A percentile compares a stretch with the other conserved stretches of the same genome.
Evolutionary conservation across 257 asterid species (phyloP).

Genomic region (Petrea volubilis): DNA sequence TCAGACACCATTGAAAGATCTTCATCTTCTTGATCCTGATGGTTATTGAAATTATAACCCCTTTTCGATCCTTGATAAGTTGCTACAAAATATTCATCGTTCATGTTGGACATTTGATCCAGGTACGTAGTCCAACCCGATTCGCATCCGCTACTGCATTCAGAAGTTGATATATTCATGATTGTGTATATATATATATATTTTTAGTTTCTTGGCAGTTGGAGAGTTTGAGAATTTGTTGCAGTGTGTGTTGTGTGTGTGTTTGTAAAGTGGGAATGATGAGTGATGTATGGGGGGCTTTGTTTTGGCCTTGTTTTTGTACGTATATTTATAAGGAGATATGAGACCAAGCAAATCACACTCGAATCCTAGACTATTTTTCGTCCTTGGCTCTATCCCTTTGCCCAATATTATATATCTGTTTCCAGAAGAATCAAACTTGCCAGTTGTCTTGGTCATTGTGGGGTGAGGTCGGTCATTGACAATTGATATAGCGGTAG

Average conservation of each 20-base stretch:
- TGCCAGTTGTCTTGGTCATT: constrained; percentile 69
- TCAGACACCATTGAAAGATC: constrained; percentile 89
- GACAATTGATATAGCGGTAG: constrained; percentile 27
- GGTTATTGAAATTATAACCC: background rate
- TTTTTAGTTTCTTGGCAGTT: background rate
- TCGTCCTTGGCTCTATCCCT: constrained; percentile 61
- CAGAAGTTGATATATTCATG: constrained; percentile 71
- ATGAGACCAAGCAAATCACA: constrained; percentile 47
- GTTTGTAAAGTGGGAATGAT: background rate
- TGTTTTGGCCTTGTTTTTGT: constrained; percentile 3
- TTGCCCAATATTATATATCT: constrained; percentile 39
- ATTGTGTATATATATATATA: too few species aligned
- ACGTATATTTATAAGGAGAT: constrained; percentile 45
- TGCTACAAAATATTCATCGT: background rate
- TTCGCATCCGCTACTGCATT: constrained; percentile 78
- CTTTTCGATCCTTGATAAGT: background rate
- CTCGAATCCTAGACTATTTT: constrained; percentile 53
- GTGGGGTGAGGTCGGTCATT: constrained; percentile 22
- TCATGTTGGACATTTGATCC: constrained; percentile 56
- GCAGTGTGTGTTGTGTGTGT: background rate
- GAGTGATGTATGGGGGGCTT: background rate
- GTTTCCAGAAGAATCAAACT: constrained; percentile 62
- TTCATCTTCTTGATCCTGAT: constrained; percentile 29
- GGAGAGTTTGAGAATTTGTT: background rate
- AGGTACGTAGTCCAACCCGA: constrained; percentile 95